Evolutionary conservation across 441 rosid genomes (phyloP).

Genomic region (Gossypium trilobum): DNA sequence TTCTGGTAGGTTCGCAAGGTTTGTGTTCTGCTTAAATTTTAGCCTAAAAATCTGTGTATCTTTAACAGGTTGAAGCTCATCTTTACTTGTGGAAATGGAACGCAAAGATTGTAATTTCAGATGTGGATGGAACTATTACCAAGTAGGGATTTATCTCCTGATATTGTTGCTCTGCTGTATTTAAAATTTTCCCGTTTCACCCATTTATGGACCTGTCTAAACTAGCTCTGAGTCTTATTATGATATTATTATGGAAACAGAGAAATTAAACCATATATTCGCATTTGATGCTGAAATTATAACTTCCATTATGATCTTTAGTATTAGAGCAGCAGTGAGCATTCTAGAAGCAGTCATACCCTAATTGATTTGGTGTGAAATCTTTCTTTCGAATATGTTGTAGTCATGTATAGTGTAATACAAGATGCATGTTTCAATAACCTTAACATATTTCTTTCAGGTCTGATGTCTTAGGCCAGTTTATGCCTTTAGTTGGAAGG

Average conservation of each 20-base stretch:
- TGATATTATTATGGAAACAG: not conserved
- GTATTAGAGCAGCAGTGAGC: constrained; percentile 3
- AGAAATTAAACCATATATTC: not conserved
- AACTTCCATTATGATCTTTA: not conserved
- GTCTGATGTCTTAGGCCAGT: constrained; percentile 88
- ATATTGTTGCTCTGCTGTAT: not conserved
- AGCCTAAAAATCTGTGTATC: constrained; percentile 15
- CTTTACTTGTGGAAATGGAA: constrained; percentile 89
- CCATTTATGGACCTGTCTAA: not conserved
- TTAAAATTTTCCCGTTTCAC: not conserved
- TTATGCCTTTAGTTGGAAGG: constrained; percentile 93
- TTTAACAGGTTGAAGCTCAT: constrained; percentile 71
- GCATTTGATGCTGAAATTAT: not conserved
- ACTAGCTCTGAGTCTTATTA: not conserved
- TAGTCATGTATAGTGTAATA: not conserved
- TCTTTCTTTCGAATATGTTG: not conserved
- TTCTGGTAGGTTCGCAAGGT: not conserved
- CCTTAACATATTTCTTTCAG: constrained; percentile 34
- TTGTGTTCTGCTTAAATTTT: constrained; percentile 1
- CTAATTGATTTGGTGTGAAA: not conserved
- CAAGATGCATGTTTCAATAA: constrained; percentile 8
- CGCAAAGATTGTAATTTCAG: constrained; percentile 75
- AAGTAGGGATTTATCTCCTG: constrained; percentile 35
- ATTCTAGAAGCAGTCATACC: not conserved
- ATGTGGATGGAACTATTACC: constrained; percentile 91